Conservation (phyloP, 140 eudicot genomes). For the Stevia rebaudiana region DNA sequence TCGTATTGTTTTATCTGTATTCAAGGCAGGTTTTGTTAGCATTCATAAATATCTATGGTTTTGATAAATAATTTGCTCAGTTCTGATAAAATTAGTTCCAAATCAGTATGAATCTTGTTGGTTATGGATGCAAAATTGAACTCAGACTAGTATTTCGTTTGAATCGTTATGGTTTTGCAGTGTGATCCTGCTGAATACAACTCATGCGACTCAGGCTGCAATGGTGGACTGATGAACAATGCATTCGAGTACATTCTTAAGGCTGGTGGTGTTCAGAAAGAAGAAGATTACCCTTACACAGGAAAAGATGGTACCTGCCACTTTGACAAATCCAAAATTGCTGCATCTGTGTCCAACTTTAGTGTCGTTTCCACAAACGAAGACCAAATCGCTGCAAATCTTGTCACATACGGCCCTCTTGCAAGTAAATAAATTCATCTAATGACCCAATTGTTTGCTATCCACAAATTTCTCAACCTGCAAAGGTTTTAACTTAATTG, state of each 20-base stretch:
- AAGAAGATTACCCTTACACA: conserved; percentile 79
- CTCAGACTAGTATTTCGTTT: background rate
- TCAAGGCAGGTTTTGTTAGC: background rate
- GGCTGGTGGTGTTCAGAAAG: conserved; percentile 72
- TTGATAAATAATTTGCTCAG: background rate
- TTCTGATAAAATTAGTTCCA: background rate
- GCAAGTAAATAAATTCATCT: conserved; percentile 48
- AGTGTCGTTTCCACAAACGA: conserved; percentile 68
- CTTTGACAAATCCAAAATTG: conserved; percentile 68
- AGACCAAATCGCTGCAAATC: conserved; percentile 87
- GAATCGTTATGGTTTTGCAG: conserved; percentile 30
- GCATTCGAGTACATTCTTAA: conserved; percentile 80
- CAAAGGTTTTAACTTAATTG: background rate
- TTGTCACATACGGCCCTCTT: conserved; percentile 87
- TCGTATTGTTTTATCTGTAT: background rate
- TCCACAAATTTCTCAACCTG: background rate
- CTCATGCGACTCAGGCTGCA: conserved; percentile 80
- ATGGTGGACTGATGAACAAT: conserved; percentile 88
- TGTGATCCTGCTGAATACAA: conserved; percentile 65
- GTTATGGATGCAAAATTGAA: background rate
- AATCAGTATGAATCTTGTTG: background rate
- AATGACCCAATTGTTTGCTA: background rate
- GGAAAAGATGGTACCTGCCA: conserved; percentile 65
- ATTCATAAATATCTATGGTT: background rate
- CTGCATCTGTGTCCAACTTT: conserved; percentile 73